Percentiles rank a stretch among this genome's conserved stretches.
Evolutionary conservation across 1,284 basidiomycete species (phyloP).

Genomic region (Erythrobasidium hasegawianum): DNA sequence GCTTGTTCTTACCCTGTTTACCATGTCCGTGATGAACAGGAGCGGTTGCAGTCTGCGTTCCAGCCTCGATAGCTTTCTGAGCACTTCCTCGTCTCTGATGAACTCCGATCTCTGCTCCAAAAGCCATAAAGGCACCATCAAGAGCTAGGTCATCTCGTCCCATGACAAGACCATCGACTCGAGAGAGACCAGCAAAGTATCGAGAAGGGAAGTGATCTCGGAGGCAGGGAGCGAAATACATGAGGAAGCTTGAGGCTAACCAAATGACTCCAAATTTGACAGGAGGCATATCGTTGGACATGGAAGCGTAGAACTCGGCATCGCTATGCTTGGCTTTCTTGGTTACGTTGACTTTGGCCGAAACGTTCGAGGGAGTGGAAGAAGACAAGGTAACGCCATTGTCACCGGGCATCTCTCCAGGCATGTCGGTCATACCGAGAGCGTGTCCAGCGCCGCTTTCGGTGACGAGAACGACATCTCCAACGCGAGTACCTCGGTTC

Average conservation of each 20-base stretch:
- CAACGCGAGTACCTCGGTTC: background rate
- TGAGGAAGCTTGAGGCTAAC: background rate
- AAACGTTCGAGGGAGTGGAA: background rate
- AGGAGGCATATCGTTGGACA: background rate
- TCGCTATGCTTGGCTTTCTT: background rate
- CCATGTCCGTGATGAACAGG: too few species aligned
- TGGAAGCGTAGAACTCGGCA: background rate
- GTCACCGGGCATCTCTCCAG: background rate
- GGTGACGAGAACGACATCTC: background rate
- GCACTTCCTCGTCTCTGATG: too few species aligned
- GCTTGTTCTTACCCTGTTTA: too few species aligned
- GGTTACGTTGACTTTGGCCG: background rate
- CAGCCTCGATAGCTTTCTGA: too few species aligned
- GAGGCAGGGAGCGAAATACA: background rate
- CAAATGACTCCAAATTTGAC: background rate
- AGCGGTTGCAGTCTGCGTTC: too few species aligned
- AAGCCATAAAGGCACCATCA: too few species aligned
- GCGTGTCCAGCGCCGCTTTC: background rate
- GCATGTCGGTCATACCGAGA: background rate
- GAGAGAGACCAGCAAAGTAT: background rate
- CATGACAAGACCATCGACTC: background rate
- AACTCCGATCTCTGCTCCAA: too few species aligned
- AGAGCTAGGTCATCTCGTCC: too few species aligned
- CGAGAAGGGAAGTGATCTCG: background rate
- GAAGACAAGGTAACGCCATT: background rate